A percentile compares a stretch with the other conserved stretches of the same genome.
These are phyloP conservation scores for Leccinum huronense DNA, from an alignment of 1,284 basidiomycete genomes.

Conservation along the genomic window DNA sequence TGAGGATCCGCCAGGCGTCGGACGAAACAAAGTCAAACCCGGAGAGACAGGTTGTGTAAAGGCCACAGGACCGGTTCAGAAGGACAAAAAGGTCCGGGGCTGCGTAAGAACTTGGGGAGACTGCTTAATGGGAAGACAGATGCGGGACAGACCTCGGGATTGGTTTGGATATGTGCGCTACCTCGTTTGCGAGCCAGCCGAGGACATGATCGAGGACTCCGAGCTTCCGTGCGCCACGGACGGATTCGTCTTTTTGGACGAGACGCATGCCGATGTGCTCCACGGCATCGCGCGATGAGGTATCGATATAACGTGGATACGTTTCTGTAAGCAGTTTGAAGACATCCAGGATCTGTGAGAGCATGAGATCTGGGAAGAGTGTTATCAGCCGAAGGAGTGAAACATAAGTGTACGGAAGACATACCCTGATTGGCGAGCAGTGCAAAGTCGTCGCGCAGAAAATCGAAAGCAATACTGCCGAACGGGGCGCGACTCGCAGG, in stretches of 20 bases:
- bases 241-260: conserved; percentile 56
- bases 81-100: conserved; percentile 68
- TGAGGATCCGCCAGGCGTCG: conserved; percentile 49
- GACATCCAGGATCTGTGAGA: conserved; percentile 67
- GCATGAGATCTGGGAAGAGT: conserved; percentile 51
- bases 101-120: conserved; percentile 52
- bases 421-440: conserved; percentile 60
- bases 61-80: conserved; percentile 68
- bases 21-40: conserved; percentile 46
- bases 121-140: conserved; percentile 6
- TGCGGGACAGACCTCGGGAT: conserved; percentile 46
- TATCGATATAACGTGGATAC: conserved; percentile 75
- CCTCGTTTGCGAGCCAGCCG: conserved; percentile 70
- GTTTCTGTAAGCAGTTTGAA: conserved; percentile 72
- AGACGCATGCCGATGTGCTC: conserved; percentile 64
- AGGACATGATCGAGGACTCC: conserved; percentile 68
- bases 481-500: conserved; percentile 54
- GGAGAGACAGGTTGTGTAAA: conserved; percentile 55
- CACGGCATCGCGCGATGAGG: conserved; percentile 66
- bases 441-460: conserved; percentile 61
- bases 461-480: conserved; percentile 57
- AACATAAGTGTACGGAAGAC: conserved; percentile 19
- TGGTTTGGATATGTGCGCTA: conserved; percentile 51
- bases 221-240: conserved; percentile 41
- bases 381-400: conserved; percentile 5